These are phyloP conservation scores for Termitomyces sp. DNA, from an alignment of 768 basidiomycete genomes.

Conservation along the genomic window DNA sequence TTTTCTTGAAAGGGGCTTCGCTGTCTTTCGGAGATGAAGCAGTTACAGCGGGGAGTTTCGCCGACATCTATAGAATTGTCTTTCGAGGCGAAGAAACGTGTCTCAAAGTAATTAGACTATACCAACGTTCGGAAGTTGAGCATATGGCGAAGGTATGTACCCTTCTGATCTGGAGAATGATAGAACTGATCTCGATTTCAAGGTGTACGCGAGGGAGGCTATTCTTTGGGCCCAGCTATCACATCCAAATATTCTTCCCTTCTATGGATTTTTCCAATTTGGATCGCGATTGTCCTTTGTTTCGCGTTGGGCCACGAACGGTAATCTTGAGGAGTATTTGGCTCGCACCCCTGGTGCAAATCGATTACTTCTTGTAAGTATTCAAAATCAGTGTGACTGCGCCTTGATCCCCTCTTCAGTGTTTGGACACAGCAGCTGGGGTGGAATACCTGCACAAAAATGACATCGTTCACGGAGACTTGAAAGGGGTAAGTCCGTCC, in stretches of 20 bases:
- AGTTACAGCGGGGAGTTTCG: not conserved
- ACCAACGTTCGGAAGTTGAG: not conserved
- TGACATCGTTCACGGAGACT: not conserved
- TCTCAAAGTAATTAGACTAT: not conserved
- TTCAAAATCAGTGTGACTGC: too few species aligned
- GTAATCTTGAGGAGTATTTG: conserved; percentile 27
- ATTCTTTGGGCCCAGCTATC: conserved; percentile 5
- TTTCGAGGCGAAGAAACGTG: not conserved
- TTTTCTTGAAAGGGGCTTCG: not conserved
- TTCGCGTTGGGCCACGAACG: conserved; percentile 35
- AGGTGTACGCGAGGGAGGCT: conserved; percentile 13
- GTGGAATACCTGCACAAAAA: not conserved
- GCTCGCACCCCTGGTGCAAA: conserved; percentile 7
- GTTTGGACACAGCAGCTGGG: conserved; percentile 31
- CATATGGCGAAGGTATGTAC: conserved; percentile 2
- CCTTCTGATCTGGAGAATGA: not conserved
- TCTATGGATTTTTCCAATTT: conserved; percentile 27
- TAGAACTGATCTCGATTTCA: not conserved
- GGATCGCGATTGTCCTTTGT: conserved; percentile 28
- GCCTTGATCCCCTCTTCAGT: conserved; percentile 19
- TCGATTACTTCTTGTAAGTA: not conserved
- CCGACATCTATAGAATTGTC: conserved; percentile 3
- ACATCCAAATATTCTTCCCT: conserved; percentile 27
- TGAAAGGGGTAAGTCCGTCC: conserved; percentile 24
- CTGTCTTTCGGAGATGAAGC: not conserved